phyloP scores from a whole-genome alignment of 495 filamentous ascomycete species.

The Neohortaea acidophila region DNA sequence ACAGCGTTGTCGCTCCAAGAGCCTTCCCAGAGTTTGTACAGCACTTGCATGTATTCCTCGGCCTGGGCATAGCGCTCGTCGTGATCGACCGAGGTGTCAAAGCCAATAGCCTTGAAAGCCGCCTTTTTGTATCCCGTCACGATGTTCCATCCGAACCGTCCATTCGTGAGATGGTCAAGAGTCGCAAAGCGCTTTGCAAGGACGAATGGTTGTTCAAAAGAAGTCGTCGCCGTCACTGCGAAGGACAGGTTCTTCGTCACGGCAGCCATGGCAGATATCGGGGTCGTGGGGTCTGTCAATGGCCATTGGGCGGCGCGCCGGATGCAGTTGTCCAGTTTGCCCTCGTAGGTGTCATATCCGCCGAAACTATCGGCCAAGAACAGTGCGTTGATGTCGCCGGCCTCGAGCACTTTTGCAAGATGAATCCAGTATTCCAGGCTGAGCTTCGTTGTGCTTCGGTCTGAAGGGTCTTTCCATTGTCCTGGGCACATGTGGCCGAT shows the following conservation, averaged over 20 bases:
- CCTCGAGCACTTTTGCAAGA: slow-evolving; percentile 43
- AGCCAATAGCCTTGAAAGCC: slow-evolving; percentile 42
- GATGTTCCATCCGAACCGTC: slow-evolving; percentile 50
- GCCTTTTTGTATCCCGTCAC: slow-evolving; percentile 46
- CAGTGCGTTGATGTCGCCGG: slow-evolving; percentile 42
- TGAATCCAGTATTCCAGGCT: slow-evolving; percentile 45
- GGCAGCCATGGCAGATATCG: slow-evolving; percentile 39
- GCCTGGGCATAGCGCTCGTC: slow-evolving; percentile 46
- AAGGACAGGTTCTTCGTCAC: slow-evolving; percentile 41
- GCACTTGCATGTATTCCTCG: slow-evolving; percentile 44
- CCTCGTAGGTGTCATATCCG: slow-evolving; percentile 42
- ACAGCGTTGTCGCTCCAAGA: slow-evolving; percentile 45
- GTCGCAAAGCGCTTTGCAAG: slow-evolving; percentile 46
- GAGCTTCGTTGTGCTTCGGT: slow-evolving; percentile 28
- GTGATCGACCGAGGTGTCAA: slow-evolving; percentile 42
- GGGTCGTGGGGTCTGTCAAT: slow-evolving; percentile 37
- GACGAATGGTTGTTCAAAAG: slow-evolving; percentile 43
- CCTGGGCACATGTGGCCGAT: too few relatives aligned
- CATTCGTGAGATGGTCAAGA: slow-evolving; percentile 46
- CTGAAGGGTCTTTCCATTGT: too few relatives aligned
- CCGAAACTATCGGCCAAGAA: slow-evolving; percentile 50
- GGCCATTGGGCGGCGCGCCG: slow-evolving; percentile 43
- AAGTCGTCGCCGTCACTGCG: slow-evolving; percentile 42
- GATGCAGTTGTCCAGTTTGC: slow-evolving; percentile 37
- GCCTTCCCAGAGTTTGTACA: slow-evolving; percentile 48